Percentiles rank a stretch among this genome's conserved stretches.
These are phyloP conservation scores for Kodamaea plutei DNA, from an alignment of 1,139 yeast species.

Conservation along the genomic window DNA sequence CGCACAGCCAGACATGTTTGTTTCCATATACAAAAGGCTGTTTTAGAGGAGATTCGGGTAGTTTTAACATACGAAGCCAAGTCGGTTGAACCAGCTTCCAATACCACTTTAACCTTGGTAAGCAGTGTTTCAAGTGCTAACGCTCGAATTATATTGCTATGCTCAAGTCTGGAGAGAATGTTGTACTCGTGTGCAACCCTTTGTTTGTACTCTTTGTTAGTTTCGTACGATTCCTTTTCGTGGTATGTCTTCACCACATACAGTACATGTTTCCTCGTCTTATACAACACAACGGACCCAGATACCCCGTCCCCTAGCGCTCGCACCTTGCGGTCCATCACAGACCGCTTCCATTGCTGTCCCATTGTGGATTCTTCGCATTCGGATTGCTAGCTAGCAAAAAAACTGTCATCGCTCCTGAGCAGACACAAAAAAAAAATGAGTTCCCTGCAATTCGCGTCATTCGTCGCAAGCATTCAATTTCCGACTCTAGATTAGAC, in stretches of 20 bases:
- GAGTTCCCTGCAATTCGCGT: too few relatives aligned
- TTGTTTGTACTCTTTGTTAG: slow-evolving; percentile 29
- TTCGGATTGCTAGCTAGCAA: too few relatives aligned
- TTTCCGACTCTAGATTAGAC: too few relatives aligned
- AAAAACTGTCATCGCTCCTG: too few relatives aligned
- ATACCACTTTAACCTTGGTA: slow-evolving; percentile 20
- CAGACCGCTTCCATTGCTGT: too few relatives aligned
- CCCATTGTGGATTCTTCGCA: too few relatives aligned
- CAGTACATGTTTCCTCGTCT: slow-evolving; percentile 12
- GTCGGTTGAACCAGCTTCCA: slow-evolving; percentile 34
- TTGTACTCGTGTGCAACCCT: slow-evolving; percentile 38
- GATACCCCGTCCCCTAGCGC: slow-evolving; percentile 30
- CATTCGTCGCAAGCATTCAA: too few relatives aligned
- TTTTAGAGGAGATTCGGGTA: slow-evolving; percentile 10
- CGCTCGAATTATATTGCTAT: slow-evolving; percentile 33
- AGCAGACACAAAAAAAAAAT: too few relatives aligned
- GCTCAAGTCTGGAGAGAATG: slow-evolving; percentile 24
- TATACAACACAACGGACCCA: slow-evolving; percentile 36
- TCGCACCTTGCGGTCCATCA: too few relatives aligned
- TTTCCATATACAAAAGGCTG: slow-evolving; percentile 30
- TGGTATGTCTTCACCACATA: slow-evolving; percentile 40
- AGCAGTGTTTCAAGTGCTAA: slow-evolving; percentile 21
- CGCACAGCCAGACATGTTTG: slow-evolving; percentile 30
- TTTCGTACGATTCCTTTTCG: slow-evolving; percentile 32
- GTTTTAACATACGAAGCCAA: slow-evolving; percentile 15